These are phyloP conservation scores for Plasmodium gallinaceum DNA, from an alignment of 169 alveolate species.

Conservation along the genomic window DNA sequence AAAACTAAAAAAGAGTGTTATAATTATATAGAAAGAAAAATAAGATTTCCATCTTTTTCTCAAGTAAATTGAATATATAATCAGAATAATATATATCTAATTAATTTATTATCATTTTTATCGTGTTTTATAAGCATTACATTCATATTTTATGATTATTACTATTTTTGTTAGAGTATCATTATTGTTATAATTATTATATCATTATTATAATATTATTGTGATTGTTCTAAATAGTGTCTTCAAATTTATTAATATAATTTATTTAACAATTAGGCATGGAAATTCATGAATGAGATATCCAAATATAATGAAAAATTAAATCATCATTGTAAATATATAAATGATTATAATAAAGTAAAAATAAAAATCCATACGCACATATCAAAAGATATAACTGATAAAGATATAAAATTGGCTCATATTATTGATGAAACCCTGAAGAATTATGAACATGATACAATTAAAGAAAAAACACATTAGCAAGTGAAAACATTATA, in stretches of 20 bases:
- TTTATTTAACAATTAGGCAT: slow-evolving; percentile 23
- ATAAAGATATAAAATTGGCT: slow-evolving; percentile 36
- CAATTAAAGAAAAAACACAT: neutral
- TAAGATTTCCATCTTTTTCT: slow-evolving; percentile 18
- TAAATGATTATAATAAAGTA: slow-evolving; percentile 31
- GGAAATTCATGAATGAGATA: slow-evolving; percentile 36
- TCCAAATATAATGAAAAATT: slow-evolving; percentile 16
- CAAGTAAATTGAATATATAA: slow-evolving; percentile 7
- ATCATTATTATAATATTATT: no score
- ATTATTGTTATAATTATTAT: neutral
- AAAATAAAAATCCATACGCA: slow-evolving; percentile 65
- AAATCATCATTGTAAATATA: slow-evolving; percentile 62
- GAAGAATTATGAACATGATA: slow-evolving; percentile 20
- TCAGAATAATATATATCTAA: neutral
- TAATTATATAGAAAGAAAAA: slow-evolving; percentile 60
- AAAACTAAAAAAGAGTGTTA: slow-evolving; percentile 32
- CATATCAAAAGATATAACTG: slow-evolving; percentile 17
- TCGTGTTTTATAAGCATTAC: neutral
- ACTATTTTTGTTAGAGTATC: neutral
- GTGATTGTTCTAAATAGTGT: no score
- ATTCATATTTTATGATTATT: neutral
- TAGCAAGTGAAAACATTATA: neutral
- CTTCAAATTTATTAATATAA: neutral
- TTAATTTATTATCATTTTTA: neutral
- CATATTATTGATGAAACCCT: slow-evolving; percentile 26